phyloP scores from a whole-genome alignment of 2,329 filamentous ascomycete genomes.

The Xylariaceae sp. region DNA sequence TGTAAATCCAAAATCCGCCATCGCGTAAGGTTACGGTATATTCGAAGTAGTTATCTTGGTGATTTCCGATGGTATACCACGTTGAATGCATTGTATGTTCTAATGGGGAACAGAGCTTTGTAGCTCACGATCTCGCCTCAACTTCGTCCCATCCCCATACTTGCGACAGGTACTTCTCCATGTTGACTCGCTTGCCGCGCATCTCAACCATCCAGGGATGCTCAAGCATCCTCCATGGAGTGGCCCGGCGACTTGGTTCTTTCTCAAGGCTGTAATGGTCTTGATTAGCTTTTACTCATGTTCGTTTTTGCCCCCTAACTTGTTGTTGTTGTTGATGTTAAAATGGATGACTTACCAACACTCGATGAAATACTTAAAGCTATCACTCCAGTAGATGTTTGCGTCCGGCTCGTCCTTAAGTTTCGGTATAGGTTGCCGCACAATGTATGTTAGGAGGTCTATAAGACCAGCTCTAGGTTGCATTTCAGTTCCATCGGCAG shows the following conservation, averaged over 20 bases:
- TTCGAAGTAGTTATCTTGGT: neutral
- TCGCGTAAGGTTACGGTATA: neutral
- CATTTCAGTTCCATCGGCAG: constrained; percentile 94
- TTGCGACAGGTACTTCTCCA: constrained; percentile 90
- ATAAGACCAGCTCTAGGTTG: constrained; percentile 92
- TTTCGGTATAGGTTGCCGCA: constrained; percentile 92
- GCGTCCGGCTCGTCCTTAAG: constrained; percentile 93
- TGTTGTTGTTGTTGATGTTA: neutral
- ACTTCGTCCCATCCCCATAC: constrained; percentile 96
- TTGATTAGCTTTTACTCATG: constrained; percentile 16
- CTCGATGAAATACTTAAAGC: constrained; percentile 99
- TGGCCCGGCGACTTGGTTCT: constrained; percentile 83
- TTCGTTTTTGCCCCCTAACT: constrained; percentile 1
- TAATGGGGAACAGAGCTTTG: neutral
- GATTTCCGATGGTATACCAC: neutral
- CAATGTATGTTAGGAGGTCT: constrained; percentile 95
- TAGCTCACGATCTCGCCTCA: constrained; percentile 34
- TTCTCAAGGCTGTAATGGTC: constrained; percentile 79
- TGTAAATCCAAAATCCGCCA: neutral
- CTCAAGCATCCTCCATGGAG: constrained; percentile 98
- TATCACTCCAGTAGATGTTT: constrained; percentile 92
- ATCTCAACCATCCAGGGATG: constrained; percentile 99
- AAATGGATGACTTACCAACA: constrained; percentile 76
- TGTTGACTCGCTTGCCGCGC: constrained; percentile 94
- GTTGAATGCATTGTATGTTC: neutral